These are phyloP conservation scores for Cytospora piceicola DNA, from an alignment of 2,329 filamentous ascomycete species.

Conservation along the genomic window DNA sequence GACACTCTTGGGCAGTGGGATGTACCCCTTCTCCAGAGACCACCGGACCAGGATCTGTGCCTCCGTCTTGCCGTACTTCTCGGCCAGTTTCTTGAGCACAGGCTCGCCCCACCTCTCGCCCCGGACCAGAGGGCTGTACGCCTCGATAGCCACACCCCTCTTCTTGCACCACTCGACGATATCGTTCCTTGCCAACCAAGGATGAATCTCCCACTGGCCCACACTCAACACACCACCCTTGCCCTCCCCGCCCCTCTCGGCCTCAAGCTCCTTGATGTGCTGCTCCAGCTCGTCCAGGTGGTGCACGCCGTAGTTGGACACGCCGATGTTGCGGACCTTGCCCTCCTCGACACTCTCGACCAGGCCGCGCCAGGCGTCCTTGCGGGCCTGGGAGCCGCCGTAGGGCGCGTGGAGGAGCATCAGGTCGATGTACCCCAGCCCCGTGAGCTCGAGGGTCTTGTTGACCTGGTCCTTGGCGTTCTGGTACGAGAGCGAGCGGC, in stretches of 20 bases:
- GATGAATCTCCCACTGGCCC: slow-evolving; percentile 88
- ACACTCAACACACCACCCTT: slow-evolving; percentile 77
- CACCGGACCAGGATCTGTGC: slow-evolving; percentile 82
- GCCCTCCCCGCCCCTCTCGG: slow-evolving; percentile 62
- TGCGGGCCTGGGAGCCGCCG: slow-evolving; percentile 58
- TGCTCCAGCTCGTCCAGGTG: slow-evolving; percentile 64
- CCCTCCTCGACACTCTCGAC: slow-evolving; percentile 66
- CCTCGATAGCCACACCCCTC: slow-evolving; percentile 65
- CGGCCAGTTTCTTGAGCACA: slow-evolving; percentile 64
- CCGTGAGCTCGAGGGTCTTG: slow-evolving; percentile 63
- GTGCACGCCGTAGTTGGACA: slow-evolving; percentile 69
- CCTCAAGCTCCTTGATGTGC: slow-evolving; percentile 64
- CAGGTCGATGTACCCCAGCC: slow-evolving; percentile 69
- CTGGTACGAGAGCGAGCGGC: slow-evolving; percentile 58
- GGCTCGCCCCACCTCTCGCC: slow-evolving; percentile 74
- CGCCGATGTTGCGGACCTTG: slow-evolving; percentile 63
- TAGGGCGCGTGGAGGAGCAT: slow-evolving; percentile 66
- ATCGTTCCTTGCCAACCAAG: slow-evolving; percentile 80
- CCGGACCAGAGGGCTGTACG: slow-evolving; percentile 63
- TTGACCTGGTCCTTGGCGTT: slow-evolving; percentile 66
- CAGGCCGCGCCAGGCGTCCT: slow-evolving; percentile 64
- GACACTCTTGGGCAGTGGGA: slow-evolving; percentile 73
- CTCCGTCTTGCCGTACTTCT: slow-evolving; percentile 73
- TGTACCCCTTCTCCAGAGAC: slow-evolving; percentile 77
- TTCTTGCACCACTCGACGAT: slow-evolving; percentile 77